Conservation (phyloP, 2,329 filamentous ascomycete genomes). For the Fusarium algeriense region DNA sequence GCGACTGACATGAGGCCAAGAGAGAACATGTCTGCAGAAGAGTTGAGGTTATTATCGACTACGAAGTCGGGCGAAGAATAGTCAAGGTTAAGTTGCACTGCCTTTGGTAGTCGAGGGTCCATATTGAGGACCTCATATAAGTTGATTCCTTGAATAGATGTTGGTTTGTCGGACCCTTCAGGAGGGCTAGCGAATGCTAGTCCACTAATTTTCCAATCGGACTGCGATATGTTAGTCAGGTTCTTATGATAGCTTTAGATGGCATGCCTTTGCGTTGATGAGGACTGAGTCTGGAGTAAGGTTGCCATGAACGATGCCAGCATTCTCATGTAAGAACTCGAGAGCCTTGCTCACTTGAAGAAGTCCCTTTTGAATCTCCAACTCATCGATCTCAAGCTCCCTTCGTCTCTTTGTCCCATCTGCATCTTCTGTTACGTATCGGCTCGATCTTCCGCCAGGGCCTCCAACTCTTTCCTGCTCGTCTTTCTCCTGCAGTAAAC, state of each 20-base stretch:
- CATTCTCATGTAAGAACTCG: conserved; percentile 95
- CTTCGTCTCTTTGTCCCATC: conserved; percentile 79
- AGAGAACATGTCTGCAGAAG: conserved; percentile 92
- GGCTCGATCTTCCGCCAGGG: conserved; percentile 76
- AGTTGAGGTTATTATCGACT: conserved; percentile 87
- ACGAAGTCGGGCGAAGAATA: conserved; percentile 96
- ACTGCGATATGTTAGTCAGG: conserved; percentile 64
- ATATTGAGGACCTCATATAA: conserved; percentile 87
- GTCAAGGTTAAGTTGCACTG: conserved; percentile 91
- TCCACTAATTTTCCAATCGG: conserved; percentile 99
- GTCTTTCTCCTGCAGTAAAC: conserved; percentile 87
- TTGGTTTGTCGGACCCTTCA: conserved; percentile 78
- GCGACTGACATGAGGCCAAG: conserved; percentile 89
- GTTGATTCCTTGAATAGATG: conserved; percentile 82
- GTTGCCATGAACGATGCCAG: conserved; percentile 93
- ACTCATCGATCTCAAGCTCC: conserved; percentile 93
- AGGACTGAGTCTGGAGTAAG: conserved; percentile 93
- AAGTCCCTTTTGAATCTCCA: conserved; percentile 97
- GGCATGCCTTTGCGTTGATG: conserved; percentile 86
- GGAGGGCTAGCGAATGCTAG: conserved; percentile 88
- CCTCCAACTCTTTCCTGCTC: conserved; percentile 80
- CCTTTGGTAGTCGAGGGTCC: conserved; percentile 83
- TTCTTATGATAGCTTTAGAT: not conserved
- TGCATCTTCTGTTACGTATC: conserved; percentile 83
- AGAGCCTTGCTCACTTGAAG: conserved; percentile 93